A percentile compares a stretch with the other conserved stretches of the same genome.
phyloP scores from a whole-genome alignment of 345 rosid genomes.

The Pistacia integerrima region DNA sequence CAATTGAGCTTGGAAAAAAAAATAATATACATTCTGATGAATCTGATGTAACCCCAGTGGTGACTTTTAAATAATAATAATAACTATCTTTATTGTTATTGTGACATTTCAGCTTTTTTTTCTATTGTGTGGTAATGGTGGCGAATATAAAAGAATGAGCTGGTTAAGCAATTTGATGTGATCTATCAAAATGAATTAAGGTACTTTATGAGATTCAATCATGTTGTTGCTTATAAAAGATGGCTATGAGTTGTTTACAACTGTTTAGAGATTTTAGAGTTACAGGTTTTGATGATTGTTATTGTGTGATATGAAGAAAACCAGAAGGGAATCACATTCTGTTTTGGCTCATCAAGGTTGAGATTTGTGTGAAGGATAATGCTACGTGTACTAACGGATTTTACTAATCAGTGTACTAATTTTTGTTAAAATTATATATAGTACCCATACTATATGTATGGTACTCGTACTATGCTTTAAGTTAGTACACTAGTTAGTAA shows the following conservation, averaged over 20 bases:
- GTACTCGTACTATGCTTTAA: too few species aligned
- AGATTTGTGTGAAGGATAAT: too few species aligned
- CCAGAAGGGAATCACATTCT: too few species aligned
- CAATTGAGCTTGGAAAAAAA: neutral
- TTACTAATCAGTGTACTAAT: too few species aligned
- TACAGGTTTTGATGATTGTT: too few species aligned
- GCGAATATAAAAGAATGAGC: neutral
- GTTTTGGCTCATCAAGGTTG: too few species aligned
- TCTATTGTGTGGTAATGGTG: neutral
- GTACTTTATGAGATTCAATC: neutral
- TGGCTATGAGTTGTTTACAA: too few species aligned
- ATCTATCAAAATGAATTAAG: slow-evolving; percentile 2
- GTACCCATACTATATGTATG: too few species aligned
- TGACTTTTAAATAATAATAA: neutral
- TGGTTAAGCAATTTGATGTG: slow-evolving; percentile 8
- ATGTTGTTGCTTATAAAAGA: neutral
- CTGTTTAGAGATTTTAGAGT: neutral
- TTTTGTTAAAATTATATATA: too few species aligned
- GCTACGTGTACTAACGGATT: too few species aligned
- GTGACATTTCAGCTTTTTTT: slow-evolving; percentile 13
- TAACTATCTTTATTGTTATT: neutral
- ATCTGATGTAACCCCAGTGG: slow-evolving; percentile 1
- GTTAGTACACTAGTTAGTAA: too few species aligned
- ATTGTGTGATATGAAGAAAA: too few species aligned
- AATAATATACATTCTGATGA: neutral